Conservation (phyloP, 768 basidiomycete species). For the Xerocomellus dryophilus region DNA sequence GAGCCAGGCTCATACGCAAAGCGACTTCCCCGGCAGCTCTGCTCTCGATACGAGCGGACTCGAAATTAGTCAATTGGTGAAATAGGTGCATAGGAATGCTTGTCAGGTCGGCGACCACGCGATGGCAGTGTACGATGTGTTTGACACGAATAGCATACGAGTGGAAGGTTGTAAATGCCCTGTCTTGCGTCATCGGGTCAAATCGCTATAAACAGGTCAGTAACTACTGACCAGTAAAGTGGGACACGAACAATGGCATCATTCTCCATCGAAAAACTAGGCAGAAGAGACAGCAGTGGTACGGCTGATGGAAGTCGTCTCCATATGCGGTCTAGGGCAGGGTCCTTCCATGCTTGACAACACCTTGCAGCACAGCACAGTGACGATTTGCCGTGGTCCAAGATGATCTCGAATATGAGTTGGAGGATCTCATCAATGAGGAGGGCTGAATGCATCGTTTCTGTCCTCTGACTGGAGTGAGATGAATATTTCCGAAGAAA, state of each 20-base stretch:
- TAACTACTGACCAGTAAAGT: background rate
- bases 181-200: background rate
- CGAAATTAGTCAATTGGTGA: constrained; percentile 12
- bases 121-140: constrained; percentile 22
- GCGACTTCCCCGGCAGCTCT: constrained; percentile 12
- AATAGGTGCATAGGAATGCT: constrained; percentile 2
- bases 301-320: constrained; percentile 37
- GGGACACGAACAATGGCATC: constrained; percentile 11
- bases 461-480: background rate
- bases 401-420: constrained; percentile 37
- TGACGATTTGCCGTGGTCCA: constrained; percentile 27
- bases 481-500: background rate
- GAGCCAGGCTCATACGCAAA: constrained; percentile 32
- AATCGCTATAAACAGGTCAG: constrained; percentile 13
- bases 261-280: constrained; percentile 13
- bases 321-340: constrained; percentile 49
- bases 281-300: constrained; percentile 40
- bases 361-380: constrained; percentile 39
- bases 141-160: constrained; percentile 27
- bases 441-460: constrained; percentile 43
- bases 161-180: constrained; percentile 7
- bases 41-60: constrained; percentile 20
- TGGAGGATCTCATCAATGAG: constrained; percentile 51
- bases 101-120: constrained; percentile 5
- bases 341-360: constrained; percentile 47